Percentiles rank a stretch among this genome's conserved stretches.
Conservation (phyloP, 2,329 filamentous ascomycete species). For the Alternaria sp. region DNA sequence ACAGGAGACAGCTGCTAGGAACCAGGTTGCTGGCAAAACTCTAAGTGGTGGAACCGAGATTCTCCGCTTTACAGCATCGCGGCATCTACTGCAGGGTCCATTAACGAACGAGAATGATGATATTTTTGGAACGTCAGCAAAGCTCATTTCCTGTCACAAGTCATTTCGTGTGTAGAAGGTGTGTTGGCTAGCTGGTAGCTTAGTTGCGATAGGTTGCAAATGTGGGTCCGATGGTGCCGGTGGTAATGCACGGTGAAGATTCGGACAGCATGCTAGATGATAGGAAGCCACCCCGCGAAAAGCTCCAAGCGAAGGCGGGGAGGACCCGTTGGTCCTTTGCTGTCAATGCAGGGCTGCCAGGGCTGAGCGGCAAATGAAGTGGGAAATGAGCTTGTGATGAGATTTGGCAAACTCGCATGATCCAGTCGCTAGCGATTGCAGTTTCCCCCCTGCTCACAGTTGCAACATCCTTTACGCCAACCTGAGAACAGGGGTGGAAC, state of each 20-base stretch:
- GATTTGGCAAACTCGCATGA: not conserved
- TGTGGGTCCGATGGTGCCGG: constrained; percentile 3
- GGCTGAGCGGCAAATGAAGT: not conserved
- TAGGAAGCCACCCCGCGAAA: not conserved
- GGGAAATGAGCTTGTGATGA: constrained; percentile 6
- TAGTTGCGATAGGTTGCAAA: not conserved
- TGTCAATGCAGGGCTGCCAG: constrained; percentile 3
- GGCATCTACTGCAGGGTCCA: not conserved
- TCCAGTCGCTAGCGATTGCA: not conserved
- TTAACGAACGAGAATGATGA: not conserved
- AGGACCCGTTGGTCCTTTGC: constrained; percentile 3
- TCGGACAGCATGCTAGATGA: not conserved
- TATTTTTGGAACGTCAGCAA: not conserved
- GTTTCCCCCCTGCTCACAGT: too few relatives aligned
- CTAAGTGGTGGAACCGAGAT: constrained; percentile 2
- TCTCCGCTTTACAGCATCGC: not conserved
- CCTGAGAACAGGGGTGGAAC: too few relatives aligned
- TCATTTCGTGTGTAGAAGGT: not conserved
- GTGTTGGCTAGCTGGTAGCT: not conserved
- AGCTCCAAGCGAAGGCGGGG: constrained; percentile 2
- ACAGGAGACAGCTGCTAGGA: not conserved
- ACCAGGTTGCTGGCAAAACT: not conserved
- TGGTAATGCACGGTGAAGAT: constrained; percentile 4
- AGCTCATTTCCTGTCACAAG: not conserved
- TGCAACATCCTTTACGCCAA: too few relatives aligned